Evolutionary conservation across 495 filamentous ascomycete genomes (phyloP), one percentile per base, ranked within the genome.

Genomic region (Rhizodiscina lignyota): DNA sequence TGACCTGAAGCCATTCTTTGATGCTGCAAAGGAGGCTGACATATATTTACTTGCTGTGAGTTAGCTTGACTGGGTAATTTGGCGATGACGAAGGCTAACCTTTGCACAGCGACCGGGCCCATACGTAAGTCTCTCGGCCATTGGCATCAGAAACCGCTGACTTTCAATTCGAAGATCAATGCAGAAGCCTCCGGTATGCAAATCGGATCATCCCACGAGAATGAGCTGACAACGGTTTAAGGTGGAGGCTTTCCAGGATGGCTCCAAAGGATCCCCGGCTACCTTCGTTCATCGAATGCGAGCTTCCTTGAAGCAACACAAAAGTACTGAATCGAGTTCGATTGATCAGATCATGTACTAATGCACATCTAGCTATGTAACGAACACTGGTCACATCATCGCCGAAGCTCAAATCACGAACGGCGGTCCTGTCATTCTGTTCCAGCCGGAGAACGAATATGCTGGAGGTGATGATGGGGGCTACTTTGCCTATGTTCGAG

Each of bases 381-480:
- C 51, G 5, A 52, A 68, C 21, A 62, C 81, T 40, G 67, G 64
- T 21, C 56, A 59, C 18, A 68, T 77, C 8, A 72, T 89, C 44
- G 77, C 81, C 5, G 68, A 72, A 21, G 72, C 69, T 3, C 79
- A 86, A 41, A 81, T 86, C 40, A 83, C 77, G 1, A 78, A 83
- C 40, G 81, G 77, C 4, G 81, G 82, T 1, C 78, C 78, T 0
- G 62, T 86, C 17, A 82, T 86, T 35, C 60, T 85, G 2, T 62
- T 77, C 27, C 82, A 89, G 56, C 77, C 78, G 0, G 82, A 86
- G 47, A 86, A 85, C 42, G 79, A 84, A 43, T 83, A 84, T 48
- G 66, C 64, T 1, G 47, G 53, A 4, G 59, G 49, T n/a, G 57
- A 70, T 0, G 67, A 83, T 42, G 55, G 58, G 0, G 53, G 56